A percentile compares a stretch with the other conserved stretches of the same genome.
Conservation (phyloP, 805 yeast species). For the Kodamaea neixiangensis region DNA sequence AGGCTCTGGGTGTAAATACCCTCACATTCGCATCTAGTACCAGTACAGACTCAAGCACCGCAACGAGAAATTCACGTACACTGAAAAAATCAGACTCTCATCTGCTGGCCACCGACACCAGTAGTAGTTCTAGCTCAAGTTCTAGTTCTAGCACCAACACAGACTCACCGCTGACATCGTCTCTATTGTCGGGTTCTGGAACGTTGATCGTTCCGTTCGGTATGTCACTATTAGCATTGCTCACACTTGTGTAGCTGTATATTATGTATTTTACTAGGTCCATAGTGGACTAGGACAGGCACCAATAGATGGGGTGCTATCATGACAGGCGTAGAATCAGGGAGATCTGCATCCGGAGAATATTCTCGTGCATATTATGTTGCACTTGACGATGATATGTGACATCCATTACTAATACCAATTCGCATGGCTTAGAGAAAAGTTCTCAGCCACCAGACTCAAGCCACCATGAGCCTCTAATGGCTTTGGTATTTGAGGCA, state of each 20-base stretch:
- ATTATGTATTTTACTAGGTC: neutral
- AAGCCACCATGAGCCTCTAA: no score
- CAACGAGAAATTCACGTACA: neutral
- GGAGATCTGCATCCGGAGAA: no score
- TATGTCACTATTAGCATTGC: constrained; percentile 8
- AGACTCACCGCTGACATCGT: neutral
- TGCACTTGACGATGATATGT: no score
- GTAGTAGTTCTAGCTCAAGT: neutral
- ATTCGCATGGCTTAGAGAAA: no score
- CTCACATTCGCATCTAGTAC: neutral
- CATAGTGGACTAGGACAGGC: neutral
- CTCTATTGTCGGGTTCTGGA: constrained; percentile 5
- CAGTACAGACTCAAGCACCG: neutral
- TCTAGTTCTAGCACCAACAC: neutral
- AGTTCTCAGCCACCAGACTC: no score
- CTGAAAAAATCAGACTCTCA: no score
- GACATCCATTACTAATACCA: no score
- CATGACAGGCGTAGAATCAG: no score
- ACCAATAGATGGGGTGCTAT: neutral
- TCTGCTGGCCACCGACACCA: no score
- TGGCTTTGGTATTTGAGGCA: no score
- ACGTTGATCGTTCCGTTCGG: constrained; percentile 10
- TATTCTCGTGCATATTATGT: no score
- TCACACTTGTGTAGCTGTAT: constrained; percentile 4
- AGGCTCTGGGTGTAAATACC: no score